Evolutionary conservation across 805 yeast genomes (phyloP).

Genomic region (Lipomyces sp.): DNA sequence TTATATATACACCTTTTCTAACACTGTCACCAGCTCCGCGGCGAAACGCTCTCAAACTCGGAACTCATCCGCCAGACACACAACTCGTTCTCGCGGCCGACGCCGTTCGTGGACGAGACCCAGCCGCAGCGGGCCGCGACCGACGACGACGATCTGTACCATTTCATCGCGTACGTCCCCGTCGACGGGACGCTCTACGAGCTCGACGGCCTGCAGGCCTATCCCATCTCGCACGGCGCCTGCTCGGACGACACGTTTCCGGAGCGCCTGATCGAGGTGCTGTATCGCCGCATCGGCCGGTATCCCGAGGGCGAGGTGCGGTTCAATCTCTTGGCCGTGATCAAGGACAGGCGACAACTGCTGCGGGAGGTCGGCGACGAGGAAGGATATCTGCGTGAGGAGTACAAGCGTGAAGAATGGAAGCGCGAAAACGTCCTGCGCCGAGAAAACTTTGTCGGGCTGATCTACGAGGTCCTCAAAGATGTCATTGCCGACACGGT

Average conservation of each 20-base stretch:
- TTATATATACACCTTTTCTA: not conserved
- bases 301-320: constrained; percentile 50
- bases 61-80: constrained; percentile 55
- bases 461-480: constrained; percentile 48
- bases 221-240: constrained; percentile 53
- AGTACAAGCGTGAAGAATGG: constrained; percentile 52
- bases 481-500: constrained; percentile 38
- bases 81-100: constrained; percentile 59
- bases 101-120: constrained; percentile 48
- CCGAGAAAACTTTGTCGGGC: constrained; percentile 52
- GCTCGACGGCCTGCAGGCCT: constrained; percentile 57
- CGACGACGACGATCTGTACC: constrained; percentile 46
- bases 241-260: constrained; percentile 46
- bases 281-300: constrained; percentile 47
- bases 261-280: constrained; percentile 43
- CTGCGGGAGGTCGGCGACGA: constrained; percentile 43
- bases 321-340: constrained; percentile 54
- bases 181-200: constrained; percentile 51
- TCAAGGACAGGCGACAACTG: constrained; percentile 48
- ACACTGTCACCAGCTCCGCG: constrained; percentile 42
- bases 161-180: constrained; percentile 56
- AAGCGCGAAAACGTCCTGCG: constrained; percentile 52
- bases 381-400: constrained; percentile 42
- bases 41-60: constrained; percentile 60
- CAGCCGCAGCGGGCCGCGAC: constrained; percentile 14